A percentile compares a stretch with the other conserved stretches of the same genome.
phyloP scores from a whole-genome alignment of 2,329 filamentous ascomycete genomes.

The Fonsecaea multimorphosa region DNA sequence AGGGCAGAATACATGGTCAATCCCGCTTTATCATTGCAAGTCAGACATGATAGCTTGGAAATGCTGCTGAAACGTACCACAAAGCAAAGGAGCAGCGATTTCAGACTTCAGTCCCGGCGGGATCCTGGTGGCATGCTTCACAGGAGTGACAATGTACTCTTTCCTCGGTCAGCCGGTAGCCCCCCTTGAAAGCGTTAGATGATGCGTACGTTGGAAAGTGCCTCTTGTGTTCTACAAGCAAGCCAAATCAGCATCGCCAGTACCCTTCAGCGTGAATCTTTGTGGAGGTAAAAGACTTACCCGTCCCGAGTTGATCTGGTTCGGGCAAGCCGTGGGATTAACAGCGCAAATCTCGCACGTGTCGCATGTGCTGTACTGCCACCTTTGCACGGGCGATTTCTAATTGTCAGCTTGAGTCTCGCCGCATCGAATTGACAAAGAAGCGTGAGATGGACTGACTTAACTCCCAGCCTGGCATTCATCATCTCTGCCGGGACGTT shows the following conservation, averaged over 20 bases:
- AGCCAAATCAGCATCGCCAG: neutral
- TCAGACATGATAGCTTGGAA: neutral
- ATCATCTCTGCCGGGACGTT: conserved; percentile 14
- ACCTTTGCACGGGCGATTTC: conserved; percentile 29
- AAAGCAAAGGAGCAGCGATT: conserved; percentile 47
- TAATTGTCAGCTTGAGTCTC: neutral
- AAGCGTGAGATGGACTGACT: conserved; percentile 25
- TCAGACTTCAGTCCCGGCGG: conserved; percentile 44
- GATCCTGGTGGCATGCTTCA: conserved; percentile 47
- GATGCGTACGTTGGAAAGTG: conserved; percentile 44
- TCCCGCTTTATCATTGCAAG: conserved; percentile 31
- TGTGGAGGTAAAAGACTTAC: conserved; percentile 23
- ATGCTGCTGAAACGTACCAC: conserved; percentile 37
- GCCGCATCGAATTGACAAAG: neutral
- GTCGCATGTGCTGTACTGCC: conserved; percentile 49
- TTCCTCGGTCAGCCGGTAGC: neutral
- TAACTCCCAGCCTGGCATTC: conserved; percentile 40
- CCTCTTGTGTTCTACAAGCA: conserved; percentile 42
- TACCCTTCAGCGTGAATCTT: neutral
- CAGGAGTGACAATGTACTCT: conserved; percentile 47
- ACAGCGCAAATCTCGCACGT: conserved; percentile 48
- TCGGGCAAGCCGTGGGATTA: conserved; percentile 48
- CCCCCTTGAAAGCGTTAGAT: neutral
- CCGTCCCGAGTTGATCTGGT: conserved; percentile 48
- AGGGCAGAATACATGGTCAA: conserved; percentile 51